Base-by-base conservation (phyloP, 306 rosid species). In the Gastrolobium bilobum region DNA sequence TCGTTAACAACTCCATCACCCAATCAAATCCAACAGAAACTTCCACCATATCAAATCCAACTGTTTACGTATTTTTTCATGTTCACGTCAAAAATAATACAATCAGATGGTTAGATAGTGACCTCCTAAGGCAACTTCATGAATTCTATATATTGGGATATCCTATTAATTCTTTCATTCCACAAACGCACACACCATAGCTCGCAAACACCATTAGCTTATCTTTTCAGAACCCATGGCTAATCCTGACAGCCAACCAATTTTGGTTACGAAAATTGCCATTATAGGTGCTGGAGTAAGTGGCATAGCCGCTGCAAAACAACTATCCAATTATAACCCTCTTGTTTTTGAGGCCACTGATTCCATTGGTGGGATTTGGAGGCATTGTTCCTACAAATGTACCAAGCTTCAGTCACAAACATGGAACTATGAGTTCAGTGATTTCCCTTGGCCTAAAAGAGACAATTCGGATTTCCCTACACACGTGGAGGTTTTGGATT, bases 281-380 rank as follows among this genome's bases (percentile, higher is more conserved):
- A 89, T 91, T 4, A 76, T 91, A 11, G 96, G 96, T 1, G 96
- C 91, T 34, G 96, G 96, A 26, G 89, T 87, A 0, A 91, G 96
- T 50, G 96, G 96, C 82, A 29, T 91, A 59, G 89, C 91, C 1
- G 91, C 86, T n/a, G 89, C 90, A 3, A 91, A 91, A 80, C 87
- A 87, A n/a, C 78, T 89, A 5, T 68, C 79, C 39, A 85, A 75
- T 56, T 80, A 91, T 39, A 76, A 85, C 70, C 96, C 93, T 30
- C 2, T 85, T 13, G 89, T 91, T 7, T 86, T 91, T 52, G 96
- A 91, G 59, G 93, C 91, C 68, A 61, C 91, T 3, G 88, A 82
- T 10, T 82, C 89, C 69, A 88, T 91, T 37, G 96, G 96, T 38
- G 96, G 96, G 4, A 88, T 91, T 7, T 91, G 96, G 93, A 91